phyloP scores from a whole-genome alignment of 305 asterid species.

The Caryopteris hybrid region DNA sequence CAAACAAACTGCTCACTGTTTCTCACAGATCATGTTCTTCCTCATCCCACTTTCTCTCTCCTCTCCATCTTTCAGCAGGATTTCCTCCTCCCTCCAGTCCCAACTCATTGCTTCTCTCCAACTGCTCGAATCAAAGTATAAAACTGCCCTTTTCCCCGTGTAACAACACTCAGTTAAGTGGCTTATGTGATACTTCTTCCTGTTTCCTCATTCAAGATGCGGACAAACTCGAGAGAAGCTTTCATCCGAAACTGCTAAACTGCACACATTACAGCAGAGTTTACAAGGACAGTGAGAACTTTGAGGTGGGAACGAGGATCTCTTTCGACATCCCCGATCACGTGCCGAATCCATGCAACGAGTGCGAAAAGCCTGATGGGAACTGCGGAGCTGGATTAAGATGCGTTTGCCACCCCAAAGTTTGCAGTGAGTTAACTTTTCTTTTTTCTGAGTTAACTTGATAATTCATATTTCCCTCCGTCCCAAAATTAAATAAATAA shows the following conservation, averaged over 20 bases:
- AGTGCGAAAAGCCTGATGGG: constrained; percentile 48
- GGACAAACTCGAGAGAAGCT: constrained; percentile 4
- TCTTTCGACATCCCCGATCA: constrained; percentile 51
- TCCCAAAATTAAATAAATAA: no score
- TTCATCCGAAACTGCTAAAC: constrained; percentile 31
- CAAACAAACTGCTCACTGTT: constrained; percentile 28
- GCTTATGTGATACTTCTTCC: not conserved
- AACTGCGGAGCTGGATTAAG: constrained; percentile 57
- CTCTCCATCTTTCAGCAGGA: constrained; percentile 36
- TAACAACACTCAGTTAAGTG: not conserved
- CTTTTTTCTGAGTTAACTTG: no score
- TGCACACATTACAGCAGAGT: constrained; percentile 43
- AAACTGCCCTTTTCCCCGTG: not conserved
- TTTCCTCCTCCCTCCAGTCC: constrained; percentile 30
- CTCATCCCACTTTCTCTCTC: constrained; percentile 31
- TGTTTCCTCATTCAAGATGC: constrained; percentile 33
- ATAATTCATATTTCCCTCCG: no score
- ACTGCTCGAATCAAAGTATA: constrained; percentile 22
- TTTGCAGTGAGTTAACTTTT: constrained; percentile 49
- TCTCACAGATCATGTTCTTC: constrained; percentile 34
- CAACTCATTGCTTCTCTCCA: constrained; percentile 37
- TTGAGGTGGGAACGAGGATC: constrained; percentile 42
- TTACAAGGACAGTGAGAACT: not conserved
- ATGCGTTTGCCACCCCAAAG: constrained; percentile 51
- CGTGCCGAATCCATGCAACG: constrained; percentile 59